These are phyloP conservation scores for Anthostomella pinea DNA, from an alignment of 2,329 filamentous ascomycete species.

Conservation along the genomic window DNA sequence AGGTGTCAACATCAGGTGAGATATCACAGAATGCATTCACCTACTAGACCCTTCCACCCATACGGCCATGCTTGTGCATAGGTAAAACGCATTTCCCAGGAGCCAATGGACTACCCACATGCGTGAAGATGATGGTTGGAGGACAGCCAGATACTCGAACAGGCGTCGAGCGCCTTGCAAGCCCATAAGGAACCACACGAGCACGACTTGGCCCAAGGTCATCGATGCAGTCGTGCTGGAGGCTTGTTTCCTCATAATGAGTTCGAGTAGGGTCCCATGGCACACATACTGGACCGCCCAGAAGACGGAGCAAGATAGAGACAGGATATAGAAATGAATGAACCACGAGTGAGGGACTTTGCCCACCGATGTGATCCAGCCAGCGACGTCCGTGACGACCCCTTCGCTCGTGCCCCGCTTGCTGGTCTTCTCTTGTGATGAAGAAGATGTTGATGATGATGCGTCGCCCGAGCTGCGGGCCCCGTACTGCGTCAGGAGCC, in stretches of 20 bases:
- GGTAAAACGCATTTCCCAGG: conserved; percentile 75
- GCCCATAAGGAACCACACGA: conserved; percentile 71
- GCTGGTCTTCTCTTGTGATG: conserved; percentile 3
- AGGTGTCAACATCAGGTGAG: conserved; percentile 15
- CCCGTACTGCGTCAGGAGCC: conserved; percentile 50
- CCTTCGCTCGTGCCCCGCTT: conserved; percentile 7
- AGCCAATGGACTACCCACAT: conserved; percentile 89
- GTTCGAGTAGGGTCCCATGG: conserved; percentile 51
- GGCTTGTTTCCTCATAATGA: conserved; percentile 41
- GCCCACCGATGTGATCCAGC: conserved; percentile 37
- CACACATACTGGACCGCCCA: conserved; percentile 66
- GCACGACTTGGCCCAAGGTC: conserved; percentile 57
- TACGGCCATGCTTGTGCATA: conserved; percentile 67
- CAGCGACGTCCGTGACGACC: conserved; percentile 29
- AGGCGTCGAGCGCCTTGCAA: conserved; percentile 73
- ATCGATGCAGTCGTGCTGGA: conserved; percentile 41
- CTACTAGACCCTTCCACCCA: conserved; percentile 81
- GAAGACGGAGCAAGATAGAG: conserved; percentile 65
- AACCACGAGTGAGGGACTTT: conserved; percentile 89
- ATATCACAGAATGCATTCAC: conserved; percentile 23
- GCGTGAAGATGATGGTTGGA: conserved; percentile 64
- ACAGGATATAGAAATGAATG: conserved; percentile 78
- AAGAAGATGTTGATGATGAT: conserved; percentile 1
- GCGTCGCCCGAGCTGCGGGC: conserved; percentile 35
- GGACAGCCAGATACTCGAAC: conserved; percentile 67